These are phyloP conservation scores for Ambrosia trifida DNA, from an alignment of 129 eudicot genomes.

Conservation along the genomic window DNA sequence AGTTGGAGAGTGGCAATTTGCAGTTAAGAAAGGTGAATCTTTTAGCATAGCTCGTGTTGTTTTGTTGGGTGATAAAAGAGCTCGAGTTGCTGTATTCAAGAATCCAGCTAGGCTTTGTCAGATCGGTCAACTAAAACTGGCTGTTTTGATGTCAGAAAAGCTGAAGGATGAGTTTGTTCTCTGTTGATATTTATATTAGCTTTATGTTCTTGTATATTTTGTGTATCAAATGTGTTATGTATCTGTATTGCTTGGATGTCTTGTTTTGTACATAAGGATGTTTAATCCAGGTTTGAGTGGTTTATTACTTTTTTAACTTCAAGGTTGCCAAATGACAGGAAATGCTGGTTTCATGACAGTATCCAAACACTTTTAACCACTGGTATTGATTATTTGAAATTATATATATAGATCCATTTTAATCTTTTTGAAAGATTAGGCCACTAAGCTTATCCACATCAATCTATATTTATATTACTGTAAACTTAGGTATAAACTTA, in stretches of 20 bases:
- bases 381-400: too few species aligned
- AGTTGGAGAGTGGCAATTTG: slow-evolving; percentile 87
- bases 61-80: slow-evolving; percentile 43
- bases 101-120: slow-evolving; percentile 72
- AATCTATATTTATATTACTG: too few species aligned
- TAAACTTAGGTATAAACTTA: too few species aligned
- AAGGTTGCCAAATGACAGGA: too few species aligned
- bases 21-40: slow-evolving; percentile 70
- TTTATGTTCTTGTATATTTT: slow-evolving; percentile 1
- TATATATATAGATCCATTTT: too few species aligned
- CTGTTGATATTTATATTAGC: neutral
- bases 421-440: too few species aligned
- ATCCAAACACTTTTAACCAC: too few species aligned
- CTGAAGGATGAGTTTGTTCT: slow-evolving; percentile 10
- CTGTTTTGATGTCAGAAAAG: slow-evolving; percentile 57
- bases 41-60: slow-evolving; percentile 76
- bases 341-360: too few species aligned
- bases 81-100: slow-evolving; percentile 50
- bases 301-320: too few species aligned
- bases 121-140: slow-evolving; percentile 64
- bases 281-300: too few species aligned
- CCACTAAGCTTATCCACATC: too few species aligned
- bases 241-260: slow-evolving; percentile 7
- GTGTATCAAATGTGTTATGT: neutral
- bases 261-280: neutral